Percentiles rank a stretch among this genome's conserved stretches.
Conservation (phyloP, 2,329 filamentous ascomycete species). For the Fusarium goolgardi region DNA sequence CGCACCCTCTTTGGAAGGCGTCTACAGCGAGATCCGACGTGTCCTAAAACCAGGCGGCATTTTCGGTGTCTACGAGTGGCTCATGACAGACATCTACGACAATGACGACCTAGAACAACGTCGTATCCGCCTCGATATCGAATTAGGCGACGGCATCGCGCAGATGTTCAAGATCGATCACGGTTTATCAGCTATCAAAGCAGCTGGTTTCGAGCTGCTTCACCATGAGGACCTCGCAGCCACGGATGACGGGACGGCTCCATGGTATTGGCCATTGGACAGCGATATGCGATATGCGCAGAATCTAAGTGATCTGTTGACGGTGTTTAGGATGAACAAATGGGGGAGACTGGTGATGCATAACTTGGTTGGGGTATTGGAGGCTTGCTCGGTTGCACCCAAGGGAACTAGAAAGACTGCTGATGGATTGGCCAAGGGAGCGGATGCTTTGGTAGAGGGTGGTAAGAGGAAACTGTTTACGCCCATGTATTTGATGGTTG, state of each 20-base stretch:
- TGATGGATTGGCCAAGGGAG: conserved; percentile 80
- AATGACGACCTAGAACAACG: conserved; percentile 88
- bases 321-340: conserved; percentile 86
- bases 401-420: conserved; percentile 87
- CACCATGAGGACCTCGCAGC: conserved; percentile 67
- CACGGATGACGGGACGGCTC: conserved; percentile 60
- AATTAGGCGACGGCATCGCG: conserved; percentile 94
- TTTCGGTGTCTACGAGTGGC: conserved; percentile 98
- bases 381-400: conserved; percentile 77
- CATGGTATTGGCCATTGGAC: conserved; percentile 88
- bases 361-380: conserved; percentile 76
- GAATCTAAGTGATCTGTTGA: conserved; percentile 77
- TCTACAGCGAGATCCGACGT: conserved; percentile 93
- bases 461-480: conserved; percentile 89
- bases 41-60: conserved; percentile 97
- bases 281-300: conserved; percentile 84
- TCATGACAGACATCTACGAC: conserved; percentile 97
- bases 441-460: conserved; percentile 84
- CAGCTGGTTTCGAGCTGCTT: conserved; percentile 83
- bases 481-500: conserved; percentile 80
- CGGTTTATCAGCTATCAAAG: conserved; percentile 82
- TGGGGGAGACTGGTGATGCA: conserved; percentile 77
- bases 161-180: conserved; percentile 94
- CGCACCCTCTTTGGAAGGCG: conserved; percentile 87
- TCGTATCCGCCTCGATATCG: conserved; percentile 91